Percentiles rank a stretch among this genome's conserved stretches.
phyloP scores from a whole-genome alignment of 306 rosid species.

The Fragaria nilgerrensis region DNA sequence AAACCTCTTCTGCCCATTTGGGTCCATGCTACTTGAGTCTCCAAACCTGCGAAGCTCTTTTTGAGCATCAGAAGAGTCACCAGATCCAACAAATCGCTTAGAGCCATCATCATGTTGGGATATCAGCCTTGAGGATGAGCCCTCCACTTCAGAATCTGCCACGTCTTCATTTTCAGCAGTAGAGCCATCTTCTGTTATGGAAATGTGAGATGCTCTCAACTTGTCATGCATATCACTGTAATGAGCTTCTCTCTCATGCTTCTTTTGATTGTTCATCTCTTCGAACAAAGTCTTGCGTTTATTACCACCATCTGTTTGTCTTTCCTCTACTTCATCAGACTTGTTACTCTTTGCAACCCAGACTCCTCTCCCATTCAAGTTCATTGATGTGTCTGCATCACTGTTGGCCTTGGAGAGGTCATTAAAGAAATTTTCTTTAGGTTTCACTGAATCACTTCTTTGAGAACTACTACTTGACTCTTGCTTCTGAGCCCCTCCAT shows the following conservation, averaged over 20 bases:
- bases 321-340: conserved; percentile 58
- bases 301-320: conserved; percentile 47
- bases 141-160: conserved; percentile 90
- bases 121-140: conserved; percentile 61
- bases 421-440: conserved; percentile 79
- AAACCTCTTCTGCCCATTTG: conserved; percentile 69
- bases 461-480: conserved; percentile 52
- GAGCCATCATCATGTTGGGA: conserved; percentile 56
- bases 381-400: conserved; percentile 55
- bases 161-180: conserved; percentile 94
- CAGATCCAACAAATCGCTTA: conserved; percentile 54
- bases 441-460: conserved; percentile 54
- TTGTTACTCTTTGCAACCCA: conserved; percentile 51
- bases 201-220: conserved; percentile 62
- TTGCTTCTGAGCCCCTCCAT: conserved; percentile 59
- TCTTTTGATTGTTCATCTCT: conserved; percentile 59
- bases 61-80: conserved; percentile 53
- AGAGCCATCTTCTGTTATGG: conserved; percentile 82
- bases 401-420: conserved; percentile 67
- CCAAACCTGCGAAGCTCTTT: conserved; percentile 51
- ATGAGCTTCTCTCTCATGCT: conserved; percentile 65
- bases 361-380: conserved; percentile 67
- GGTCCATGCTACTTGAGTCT: conserved; percentile 46
- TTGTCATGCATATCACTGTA: conserved; percentile 59
- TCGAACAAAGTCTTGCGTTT: conserved; percentile 67